Percentiles rank a stretch among this genome's conserved stretches.
Evolutionary conservation across 208 protist genomes (phyloP).

Genomic region (Trypanosoma cruzi): DNA sequence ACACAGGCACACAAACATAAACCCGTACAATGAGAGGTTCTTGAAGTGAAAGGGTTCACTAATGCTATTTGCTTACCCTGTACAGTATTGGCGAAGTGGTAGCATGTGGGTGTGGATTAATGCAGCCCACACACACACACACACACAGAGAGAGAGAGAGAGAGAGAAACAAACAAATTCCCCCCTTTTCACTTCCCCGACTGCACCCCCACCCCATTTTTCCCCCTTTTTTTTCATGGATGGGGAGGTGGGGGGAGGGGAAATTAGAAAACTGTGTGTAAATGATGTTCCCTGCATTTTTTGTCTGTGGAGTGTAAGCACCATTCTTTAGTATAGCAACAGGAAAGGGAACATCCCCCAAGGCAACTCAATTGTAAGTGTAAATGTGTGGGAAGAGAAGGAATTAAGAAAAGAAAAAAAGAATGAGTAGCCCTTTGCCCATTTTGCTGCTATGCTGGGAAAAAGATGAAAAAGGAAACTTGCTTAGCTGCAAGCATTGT

Average conservation of each 20-base stretch:
- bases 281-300: constrained; percentile 5
- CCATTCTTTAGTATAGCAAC: not conserved
- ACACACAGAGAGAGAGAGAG: not conserved
- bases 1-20: not conserved
- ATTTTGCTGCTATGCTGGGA: not conserved
- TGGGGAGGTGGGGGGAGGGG: not conserved
- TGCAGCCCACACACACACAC: constrained; percentile 8
- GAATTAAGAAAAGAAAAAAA: not conserved
- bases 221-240: not conserved
- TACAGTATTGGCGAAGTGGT: not conserved
- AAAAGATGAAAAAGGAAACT: not conserved
- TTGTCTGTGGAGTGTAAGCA: not conserved
- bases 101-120: not conserved
- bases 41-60: not conserved
- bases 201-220: not conserved
- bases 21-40: too few relatives aligned
- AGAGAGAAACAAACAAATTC: not conserved
- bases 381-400: not conserved
- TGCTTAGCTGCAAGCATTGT: not conserved
- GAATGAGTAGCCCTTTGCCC: not conserved
- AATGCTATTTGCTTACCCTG: too few relatives aligned
- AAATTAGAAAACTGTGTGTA: not conserved
- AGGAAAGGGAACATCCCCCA: not conserved
- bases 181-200: not conserved
- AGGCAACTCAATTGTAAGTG: not conserved